phyloP scores from a whole-genome alignment of 306 rosid genomes.

The Casuarina glauca region DNA sequence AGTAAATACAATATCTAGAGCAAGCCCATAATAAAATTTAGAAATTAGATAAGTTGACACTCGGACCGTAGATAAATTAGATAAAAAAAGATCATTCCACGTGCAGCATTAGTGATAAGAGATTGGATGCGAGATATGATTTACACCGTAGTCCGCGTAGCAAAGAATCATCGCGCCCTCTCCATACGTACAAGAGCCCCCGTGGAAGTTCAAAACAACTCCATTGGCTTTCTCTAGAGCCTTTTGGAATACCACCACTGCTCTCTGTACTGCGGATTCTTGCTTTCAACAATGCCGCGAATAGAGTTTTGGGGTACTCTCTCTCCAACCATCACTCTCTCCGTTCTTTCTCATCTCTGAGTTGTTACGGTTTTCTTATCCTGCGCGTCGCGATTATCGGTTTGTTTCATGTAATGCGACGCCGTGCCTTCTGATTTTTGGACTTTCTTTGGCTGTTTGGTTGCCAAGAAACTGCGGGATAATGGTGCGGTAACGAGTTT shows the following conservation, averaged over 20 bases:
- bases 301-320: conserved; percentile 58
- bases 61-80: too few species aligned
- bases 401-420: background rate
- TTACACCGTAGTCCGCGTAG: background rate
- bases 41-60: too few species aligned
- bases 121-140: too few species aligned
- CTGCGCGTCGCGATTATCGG: background rate
- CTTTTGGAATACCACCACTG: background rate
- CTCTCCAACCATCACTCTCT: background rate
- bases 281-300: conserved; percentile 12
- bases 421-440: background rate
- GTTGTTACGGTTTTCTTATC: background rate
- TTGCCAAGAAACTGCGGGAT: conserved; percentile 14
- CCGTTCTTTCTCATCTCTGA: background rate
- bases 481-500: background rate
- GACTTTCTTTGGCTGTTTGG: background rate
- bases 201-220: background rate
- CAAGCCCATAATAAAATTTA: too few species aligned
- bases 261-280: background rate
- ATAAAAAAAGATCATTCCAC: too few species aligned
- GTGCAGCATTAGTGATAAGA: too few species aligned
- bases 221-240: background rate
- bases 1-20: too few species aligned
- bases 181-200: background rate
- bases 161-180: background rate